These are phyloP conservation scores for Paragyromitra xinjiangensis DNA, from an alignment of 495 filamentous ascomycete species.

Conservation along the genomic window DNA sequence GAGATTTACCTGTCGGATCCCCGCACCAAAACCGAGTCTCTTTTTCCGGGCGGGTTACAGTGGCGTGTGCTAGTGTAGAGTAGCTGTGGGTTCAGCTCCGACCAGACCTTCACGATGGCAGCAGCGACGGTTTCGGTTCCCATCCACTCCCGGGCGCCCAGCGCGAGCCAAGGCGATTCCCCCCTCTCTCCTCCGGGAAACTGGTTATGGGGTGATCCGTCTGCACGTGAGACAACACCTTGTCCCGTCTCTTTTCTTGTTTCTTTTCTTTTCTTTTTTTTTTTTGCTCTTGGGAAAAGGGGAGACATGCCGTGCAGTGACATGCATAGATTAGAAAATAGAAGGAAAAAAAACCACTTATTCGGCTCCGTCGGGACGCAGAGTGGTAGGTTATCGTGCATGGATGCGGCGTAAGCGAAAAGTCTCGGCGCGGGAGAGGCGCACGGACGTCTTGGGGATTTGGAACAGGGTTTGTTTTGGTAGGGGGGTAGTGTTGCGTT, in stretches of 20 bases:
- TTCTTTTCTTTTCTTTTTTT: too few relatives aligned
- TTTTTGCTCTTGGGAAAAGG: background rate
- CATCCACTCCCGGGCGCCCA: too few relatives aligned
- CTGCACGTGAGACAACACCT: background rate
- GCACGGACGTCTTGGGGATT: constrained; percentile 24
- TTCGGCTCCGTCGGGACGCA: constrained; percentile 16
- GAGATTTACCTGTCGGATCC: constrained; percentile 28
- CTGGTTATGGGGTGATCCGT: constrained; percentile 12
- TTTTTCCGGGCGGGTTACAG: background rate
- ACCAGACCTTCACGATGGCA: background rate
- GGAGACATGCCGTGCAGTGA: constrained; percentile 2
- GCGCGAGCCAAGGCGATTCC: too few relatives aligned
- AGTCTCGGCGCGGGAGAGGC: constrained; percentile 23
- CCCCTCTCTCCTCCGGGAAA: too few relatives aligned
- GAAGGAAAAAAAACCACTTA: background rate
- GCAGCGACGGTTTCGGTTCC: constrained; percentile 3
- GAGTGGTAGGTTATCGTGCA: constrained; percentile 27
- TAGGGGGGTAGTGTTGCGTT: background rate
- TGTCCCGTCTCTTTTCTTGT: background rate
- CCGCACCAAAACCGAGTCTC: constrained; percentile 12
- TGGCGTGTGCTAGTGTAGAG: background rate
- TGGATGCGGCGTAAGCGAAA: constrained; percentile 39
- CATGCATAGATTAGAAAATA: constrained; percentile 7
- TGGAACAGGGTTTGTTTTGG: background rate
- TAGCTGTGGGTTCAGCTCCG: background rate